Evolutionary conservation across 2,329 filamentous ascomycete genomes (phyloP), one percentile per base, ranked within the genome.

Genomic region (Aspergillus hortae): DNA sequence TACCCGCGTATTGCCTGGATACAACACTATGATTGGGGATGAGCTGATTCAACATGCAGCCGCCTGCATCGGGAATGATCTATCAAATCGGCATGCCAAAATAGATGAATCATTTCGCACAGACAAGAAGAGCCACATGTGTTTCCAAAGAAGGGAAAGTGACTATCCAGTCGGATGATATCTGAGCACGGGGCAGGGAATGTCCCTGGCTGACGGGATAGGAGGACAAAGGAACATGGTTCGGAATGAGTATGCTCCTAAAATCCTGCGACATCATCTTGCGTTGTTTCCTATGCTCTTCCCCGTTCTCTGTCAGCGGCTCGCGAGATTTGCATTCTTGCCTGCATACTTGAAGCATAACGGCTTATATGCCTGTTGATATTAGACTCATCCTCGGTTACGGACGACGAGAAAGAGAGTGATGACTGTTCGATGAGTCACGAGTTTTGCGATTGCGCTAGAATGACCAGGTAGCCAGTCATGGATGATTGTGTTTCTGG

Each of bases 171-270:
- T 38, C 15, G 35, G 14, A n/a, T 17, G 35, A 38, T 38, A 17
- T 14, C 35, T 47, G 46, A 57, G 55, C 56, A 57, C 55, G 55
- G 55, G 55, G 47, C 56, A 59, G 44, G 35, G 41, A 48, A 48
- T 57, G 56, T 51, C 56, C 56, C 54, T 54, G 50, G 46, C 55
- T 51, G 46, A 53, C 40, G 23, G 47, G 51, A 25, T 41, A 35
- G 30, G 36, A 35, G 33, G 15, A 38, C 35, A 30, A 11, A 30
- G 27, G 27, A 30, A 30, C 27, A 30, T 30, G 27, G 11, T 9
- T 30, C 27, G 27, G 27, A 30, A 30, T 30, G 27, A 30, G 10
- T 2, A 7, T 11, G 2, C 27, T 30, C 27, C 35, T n/a, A 3
- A 38, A 38, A 38, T 17, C n/a, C 41, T 15, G 27, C 42, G 44